Base-by-base conservation (phyloP, 345 rosid species). In the Eucalyptus pauciflora region DNA sequence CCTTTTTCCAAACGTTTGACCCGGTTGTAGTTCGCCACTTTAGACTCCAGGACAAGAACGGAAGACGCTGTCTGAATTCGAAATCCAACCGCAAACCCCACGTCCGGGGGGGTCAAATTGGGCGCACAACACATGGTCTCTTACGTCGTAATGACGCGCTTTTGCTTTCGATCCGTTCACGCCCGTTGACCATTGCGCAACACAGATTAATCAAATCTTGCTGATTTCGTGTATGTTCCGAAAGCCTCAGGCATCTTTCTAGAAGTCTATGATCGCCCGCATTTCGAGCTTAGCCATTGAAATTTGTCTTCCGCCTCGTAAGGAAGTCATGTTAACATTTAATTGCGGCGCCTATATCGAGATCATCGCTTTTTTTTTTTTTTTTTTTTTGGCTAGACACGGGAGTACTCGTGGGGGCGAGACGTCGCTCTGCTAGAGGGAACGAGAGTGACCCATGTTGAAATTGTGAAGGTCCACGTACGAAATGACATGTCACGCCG, bases 191-290 rank as follows among this genome's bases (percentile, higher is more conserved):
- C 43, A 52, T 4, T 11, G 29, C 22, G 3, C 24, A 6, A 20
- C 11, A 0, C 48, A 3, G 15, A 25, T 20, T 76, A 41, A 1
- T 10, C 6, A 10, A 33, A 0, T 18, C 4, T 13, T 5, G 85
- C 29, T 76, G 13, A 10, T 76, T 41, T 41, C 85, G 48, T 41
- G 48, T 76, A 41, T 10, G 85, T 22, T 41, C 29, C 85, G 25
- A 25, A 41, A 76, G 85, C 85, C 29, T 41, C 48, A 20, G 45
- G 85, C 9, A 0, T 11, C 48, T 12, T 20, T 76, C 85, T 20
- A 20, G 29, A 41, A 76, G 48, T 20, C 85, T 41, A 10, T 41
- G 17, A 15, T 76, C 3, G 48, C 48, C 83, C 83, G 5, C 83
- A 2, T 18, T 10, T 37, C 46, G 7, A 76, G 27, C 46, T 22